A percentile compares a stretch with the other conserved stretches of the same genome.
phyloP scores from a whole-genome alignment of 306 rosid species.

The Quercus ilex region DNA sequence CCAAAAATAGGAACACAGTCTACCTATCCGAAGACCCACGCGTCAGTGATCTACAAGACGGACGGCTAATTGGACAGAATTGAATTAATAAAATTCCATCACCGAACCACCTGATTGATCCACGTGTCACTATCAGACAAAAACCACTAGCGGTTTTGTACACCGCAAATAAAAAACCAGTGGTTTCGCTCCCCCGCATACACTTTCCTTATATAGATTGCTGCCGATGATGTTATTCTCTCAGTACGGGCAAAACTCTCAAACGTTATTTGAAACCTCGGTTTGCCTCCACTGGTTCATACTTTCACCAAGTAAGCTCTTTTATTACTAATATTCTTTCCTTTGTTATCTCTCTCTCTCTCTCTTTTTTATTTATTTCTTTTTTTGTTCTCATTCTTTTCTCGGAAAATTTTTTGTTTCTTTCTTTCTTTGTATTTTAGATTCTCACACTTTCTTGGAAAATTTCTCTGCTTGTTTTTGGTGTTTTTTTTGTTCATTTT shows the following conservation, averaged over 20 bases:
- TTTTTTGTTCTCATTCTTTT: too few species aligned
- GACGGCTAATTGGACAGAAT: slow-evolving; percentile 20
- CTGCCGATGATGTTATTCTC: slow-evolving; percentile 40
- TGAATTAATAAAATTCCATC: background rate
- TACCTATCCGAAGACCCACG: slow-evolving; percentile 43
- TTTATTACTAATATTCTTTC: background rate
- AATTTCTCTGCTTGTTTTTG: slow-evolving; percentile 17
- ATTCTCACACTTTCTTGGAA: slow-evolving; percentile 26
- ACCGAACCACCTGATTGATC: slow-evolving; percentile 35
- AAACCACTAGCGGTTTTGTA: slow-evolving; percentile 37
- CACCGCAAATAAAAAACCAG: background rate
- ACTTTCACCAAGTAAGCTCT: slow-evolving; percentile 34
- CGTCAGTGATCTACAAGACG: slow-evolving; percentile 48
- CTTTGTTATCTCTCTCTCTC: too few species aligned
- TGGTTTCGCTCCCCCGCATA: slow-evolving; percentile 30
- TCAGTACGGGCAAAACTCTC: slow-evolving; percentile 28
- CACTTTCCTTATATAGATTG: slow-evolving; percentile 73
- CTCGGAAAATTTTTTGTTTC: background rate
- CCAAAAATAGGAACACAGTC: slow-evolving; percentile 38
- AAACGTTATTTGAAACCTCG: slow-evolving; percentile 15
- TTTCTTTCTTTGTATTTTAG: background rate
- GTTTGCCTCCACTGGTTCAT: slow-evolving; percentile 51
- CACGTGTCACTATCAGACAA: slow-evolving; percentile 28
- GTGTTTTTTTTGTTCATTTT: background rate
- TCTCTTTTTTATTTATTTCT: background rate